Percentiles rank a stretch among this genome's conserved stretches.
These are phyloP conservation scores for Penicillium malachiteum DNA, from an alignment of 495 filamentous ascomycete genomes.

Conservation along the genomic window DNA sequence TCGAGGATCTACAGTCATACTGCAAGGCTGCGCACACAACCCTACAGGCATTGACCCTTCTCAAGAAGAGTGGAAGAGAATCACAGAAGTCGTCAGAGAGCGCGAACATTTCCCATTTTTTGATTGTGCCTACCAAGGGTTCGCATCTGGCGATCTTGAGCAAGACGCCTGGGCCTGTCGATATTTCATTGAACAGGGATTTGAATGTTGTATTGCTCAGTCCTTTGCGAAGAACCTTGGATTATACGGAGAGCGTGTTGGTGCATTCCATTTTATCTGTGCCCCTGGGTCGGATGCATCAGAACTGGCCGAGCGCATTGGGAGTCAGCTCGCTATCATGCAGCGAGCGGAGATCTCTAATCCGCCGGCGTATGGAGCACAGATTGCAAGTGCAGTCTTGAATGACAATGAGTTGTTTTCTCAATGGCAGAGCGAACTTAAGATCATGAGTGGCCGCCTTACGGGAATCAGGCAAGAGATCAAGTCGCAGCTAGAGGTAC, in stretches of 20 bases:
- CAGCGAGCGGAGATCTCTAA: slow-evolving; percentile 2
- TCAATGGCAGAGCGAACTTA: neutral
- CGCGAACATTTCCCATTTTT: neutral
- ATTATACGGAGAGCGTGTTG: slow-evolving; percentile 1
- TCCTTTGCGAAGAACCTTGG: slow-evolving; percentile 4
- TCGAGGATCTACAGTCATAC: neutral
- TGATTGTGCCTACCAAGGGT: slow-evolving; percentile 4
- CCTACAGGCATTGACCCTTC: slow-evolving; percentile 1
- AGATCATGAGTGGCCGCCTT: neutral
- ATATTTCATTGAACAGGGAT: neutral
- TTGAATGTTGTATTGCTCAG: slow-evolving; percentile 3
- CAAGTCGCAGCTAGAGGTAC: neutral
- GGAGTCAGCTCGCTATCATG: neutral
- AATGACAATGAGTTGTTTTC: neutral
- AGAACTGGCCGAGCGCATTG: neutral
- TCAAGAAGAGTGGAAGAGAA: slow-evolving; percentile 1
- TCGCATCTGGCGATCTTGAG: neutral
- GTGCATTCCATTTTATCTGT: slow-evolving; percentile 1
- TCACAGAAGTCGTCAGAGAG: neutral
- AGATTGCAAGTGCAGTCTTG: neutral
- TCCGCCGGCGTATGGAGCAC: neutral
- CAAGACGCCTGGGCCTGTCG: neutral
- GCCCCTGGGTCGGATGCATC: neutral
- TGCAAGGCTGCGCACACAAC: slow-evolving; percentile 2
- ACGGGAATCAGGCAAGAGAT: neutral